Evolutionary conservation across 352 stramenopile species (phyloP).

Genomic region (Phytophthora tubulina): DNA sequence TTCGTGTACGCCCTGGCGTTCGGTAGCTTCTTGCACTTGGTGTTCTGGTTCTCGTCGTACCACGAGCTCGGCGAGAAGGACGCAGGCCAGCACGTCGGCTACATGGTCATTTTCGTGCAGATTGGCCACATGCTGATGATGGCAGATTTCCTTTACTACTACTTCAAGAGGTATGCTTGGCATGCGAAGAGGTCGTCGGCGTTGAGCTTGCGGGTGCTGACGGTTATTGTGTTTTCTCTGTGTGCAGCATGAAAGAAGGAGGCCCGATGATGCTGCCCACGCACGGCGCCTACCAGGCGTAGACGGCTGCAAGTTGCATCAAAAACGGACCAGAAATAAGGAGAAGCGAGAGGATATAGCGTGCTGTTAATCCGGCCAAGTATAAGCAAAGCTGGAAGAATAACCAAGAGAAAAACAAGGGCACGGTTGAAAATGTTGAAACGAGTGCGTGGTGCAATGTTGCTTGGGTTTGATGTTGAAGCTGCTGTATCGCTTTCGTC

Average conservation of each 20-base stretch:
- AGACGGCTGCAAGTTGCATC: conserved; percentile 30
- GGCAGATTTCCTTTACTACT: conserved; percentile 99
- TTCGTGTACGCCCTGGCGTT: conserved; percentile 97
- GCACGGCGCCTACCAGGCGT: conserved; percentile 86
- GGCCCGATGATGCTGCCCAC: conserved; percentile 92
- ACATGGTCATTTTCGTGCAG: conserved; percentile 98
- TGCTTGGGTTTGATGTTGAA: conserved; percentile 22
- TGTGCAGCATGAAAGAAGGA: conserved; percentile 85
- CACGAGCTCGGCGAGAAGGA: conserved; percentile 97
- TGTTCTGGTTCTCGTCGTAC: conserved; percentile 99
- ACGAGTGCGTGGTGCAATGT: background rate
- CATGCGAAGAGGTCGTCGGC: background rate
- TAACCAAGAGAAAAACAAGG: conserved; percentile 38
- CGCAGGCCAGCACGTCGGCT: conserved; percentile 88
- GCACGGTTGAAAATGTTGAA: conserved; percentile 29
- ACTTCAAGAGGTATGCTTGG: conserved; percentile 92
- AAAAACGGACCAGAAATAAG: conserved; percentile 24
- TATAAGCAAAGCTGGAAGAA: conserved; percentile 21
- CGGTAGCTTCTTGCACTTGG: conserved; percentile 95
- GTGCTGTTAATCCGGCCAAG: conserved; percentile 27
- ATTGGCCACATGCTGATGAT: conserved; percentile 99
- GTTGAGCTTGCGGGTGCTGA: background rate
- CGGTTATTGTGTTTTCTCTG: conserved; percentile 5
- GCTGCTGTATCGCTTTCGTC: conserved; percentile 5
- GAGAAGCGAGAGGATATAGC: conserved; percentile 23